Percentiles rank a stretch among this genome's conserved stretches.
phyloP scores from a whole-genome alignment of 257 asterid species.

The Paulownia fortunei region DNA sequence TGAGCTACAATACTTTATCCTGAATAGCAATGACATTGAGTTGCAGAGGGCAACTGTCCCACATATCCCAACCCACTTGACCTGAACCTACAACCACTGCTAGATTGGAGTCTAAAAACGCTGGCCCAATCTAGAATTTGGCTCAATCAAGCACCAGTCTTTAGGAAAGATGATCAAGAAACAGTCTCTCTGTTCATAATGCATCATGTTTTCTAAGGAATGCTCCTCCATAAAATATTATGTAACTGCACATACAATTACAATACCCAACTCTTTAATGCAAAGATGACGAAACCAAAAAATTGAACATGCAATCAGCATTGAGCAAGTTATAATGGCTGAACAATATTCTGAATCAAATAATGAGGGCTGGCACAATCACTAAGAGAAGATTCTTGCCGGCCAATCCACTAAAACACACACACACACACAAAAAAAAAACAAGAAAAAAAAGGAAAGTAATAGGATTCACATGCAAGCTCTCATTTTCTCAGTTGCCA shows the following conservation, averaged over 20 bases:
- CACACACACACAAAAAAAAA: no score
- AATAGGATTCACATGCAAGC: neutral
- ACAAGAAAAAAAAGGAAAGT: neutral
- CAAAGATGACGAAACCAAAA: no score
- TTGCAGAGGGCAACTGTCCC: neutral
- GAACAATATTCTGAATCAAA: neutral
- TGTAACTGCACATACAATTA: neutral
- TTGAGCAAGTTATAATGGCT: neutral
- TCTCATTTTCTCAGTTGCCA: neutral
- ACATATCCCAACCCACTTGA: neutral
- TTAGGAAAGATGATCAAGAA: neutral
- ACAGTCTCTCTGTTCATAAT: neutral
- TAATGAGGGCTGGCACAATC: neutral
- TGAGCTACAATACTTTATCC: neutral
- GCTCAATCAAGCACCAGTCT: conserved; percentile 1
- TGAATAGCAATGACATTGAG: neutral
- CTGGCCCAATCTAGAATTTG: neutral
- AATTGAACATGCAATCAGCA: neutral
- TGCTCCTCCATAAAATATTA: neutral
- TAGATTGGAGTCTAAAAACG: neutral
- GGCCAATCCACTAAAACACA: no score
- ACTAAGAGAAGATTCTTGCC: neutral
- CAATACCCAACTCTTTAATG: neutral
- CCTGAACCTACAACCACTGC: neutral
- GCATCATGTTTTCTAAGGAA: conserved; percentile 7